phyloP scores from a whole-genome alignment of 768 basidiomycete genomes.

The Mrakia blollopis region DNA sequence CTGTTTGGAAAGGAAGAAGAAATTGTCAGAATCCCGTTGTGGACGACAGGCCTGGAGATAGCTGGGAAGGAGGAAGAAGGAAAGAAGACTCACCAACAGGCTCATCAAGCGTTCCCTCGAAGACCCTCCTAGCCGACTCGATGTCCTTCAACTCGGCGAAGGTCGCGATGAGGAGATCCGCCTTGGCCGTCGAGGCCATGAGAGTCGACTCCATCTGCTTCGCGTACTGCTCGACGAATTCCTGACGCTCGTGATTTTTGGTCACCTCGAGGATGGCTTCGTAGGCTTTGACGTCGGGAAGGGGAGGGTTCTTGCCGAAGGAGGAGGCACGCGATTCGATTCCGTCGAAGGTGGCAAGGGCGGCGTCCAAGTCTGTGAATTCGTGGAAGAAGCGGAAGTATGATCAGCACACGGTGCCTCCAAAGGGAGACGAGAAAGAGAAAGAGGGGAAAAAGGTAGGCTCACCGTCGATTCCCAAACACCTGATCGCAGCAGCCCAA shows the following conservation, averaged over 20 bases:
- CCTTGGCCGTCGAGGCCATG: conserved; percentile 2
- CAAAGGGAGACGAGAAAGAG: background rate
- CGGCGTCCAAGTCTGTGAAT: background rate
- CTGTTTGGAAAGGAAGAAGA: background rate
- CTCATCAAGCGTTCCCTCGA: background rate
- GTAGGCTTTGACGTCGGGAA: background rate
- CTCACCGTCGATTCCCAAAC: conserved; percentile 6
- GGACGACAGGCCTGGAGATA: no score
- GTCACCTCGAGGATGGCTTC: background rate
- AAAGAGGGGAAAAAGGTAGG: background rate
- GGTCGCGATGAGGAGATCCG: conserved; percentile 11
- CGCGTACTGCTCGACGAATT: background rate
- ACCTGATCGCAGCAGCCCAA: conserved; percentile 4
- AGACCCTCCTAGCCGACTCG: background rate
- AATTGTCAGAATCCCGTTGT: no score
- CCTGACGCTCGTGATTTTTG: background rate
- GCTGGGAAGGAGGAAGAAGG: background rate
- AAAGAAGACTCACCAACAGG: background rate
- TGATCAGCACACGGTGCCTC: background rate
- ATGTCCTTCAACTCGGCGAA: background rate
- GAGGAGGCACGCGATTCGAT: background rate
- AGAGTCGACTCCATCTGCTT: background rate
- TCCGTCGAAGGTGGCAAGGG: background rate
- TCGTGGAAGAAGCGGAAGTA: background rate
- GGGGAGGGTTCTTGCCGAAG: background rate